A percentile compares a stretch with the other conserved stretches of the same genome.
phyloP scores from a whole-genome alignment of 2,329 filamentous ascomycete species.

The Pseudopyrenochaeta lycopersici region DNA sequence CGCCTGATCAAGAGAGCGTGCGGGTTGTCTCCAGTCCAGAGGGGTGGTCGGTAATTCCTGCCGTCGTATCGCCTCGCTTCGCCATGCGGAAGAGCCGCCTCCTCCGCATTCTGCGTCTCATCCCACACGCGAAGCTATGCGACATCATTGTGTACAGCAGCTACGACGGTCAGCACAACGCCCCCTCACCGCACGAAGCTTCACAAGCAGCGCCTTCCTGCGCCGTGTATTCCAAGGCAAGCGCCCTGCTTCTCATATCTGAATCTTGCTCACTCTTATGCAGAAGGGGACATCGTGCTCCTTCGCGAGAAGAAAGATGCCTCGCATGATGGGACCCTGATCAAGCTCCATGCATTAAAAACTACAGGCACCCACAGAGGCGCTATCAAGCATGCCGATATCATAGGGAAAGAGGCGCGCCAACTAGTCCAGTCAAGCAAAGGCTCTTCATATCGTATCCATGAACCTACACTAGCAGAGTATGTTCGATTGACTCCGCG shows the following conservation, averaged over 20 bases:
- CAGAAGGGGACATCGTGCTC: slow-evolving; percentile 53
- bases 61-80: slow-evolving; percentile 9
- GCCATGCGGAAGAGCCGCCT: slow-evolving; percentile 13
- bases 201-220: slow-evolving; percentile 26
- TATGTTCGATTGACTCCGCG: slow-evolving; percentile 74
- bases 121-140: slow-evolving; percentile 31
- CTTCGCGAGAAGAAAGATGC: slow-evolving; percentile 52
- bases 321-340: slow-evolving; percentile 48
- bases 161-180: slow-evolving; percentile 8
- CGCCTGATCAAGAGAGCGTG: no score
- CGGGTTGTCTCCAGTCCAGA: no score
- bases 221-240: slow-evolving; percentile 42
- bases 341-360: slow-evolving; percentile 48
- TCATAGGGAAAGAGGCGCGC: slow-evolving; percentile 70
- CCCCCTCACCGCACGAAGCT: slow-evolving; percentile 16
- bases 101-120: slow-evolving; percentile 23
- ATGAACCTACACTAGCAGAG: slow-evolving; percentile 74
- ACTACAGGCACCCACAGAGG: slow-evolving; percentile 57
- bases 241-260: slow-evolving; percentile 4
- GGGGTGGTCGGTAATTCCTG: background rate
- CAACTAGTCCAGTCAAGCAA: slow-evolving; percentile 67
- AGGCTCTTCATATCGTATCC: slow-evolving; percentile 63
- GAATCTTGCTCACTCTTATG: slow-evolving; percentile 19
- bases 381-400: slow-evolving; percentile 59
- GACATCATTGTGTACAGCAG: slow-evolving; percentile 12